A percentile compares a stretch with the other conserved stretches of the same genome.
phyloP scores from a whole-genome alignment of 78 protist genomes.

The Dictyostelium discoideum region DNA sequence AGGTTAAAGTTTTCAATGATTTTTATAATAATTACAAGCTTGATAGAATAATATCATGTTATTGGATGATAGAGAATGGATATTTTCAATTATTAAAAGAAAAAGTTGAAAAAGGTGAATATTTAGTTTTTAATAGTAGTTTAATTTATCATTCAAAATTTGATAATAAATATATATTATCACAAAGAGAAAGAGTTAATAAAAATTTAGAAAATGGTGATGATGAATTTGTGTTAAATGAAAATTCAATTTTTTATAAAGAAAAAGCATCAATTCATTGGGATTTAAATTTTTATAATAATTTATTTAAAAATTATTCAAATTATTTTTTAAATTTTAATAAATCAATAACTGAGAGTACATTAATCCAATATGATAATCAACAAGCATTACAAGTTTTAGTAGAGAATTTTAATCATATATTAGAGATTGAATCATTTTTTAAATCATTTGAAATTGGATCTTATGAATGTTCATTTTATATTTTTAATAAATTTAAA shows the following conservation, averaged over 20 bases:
- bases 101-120: neutral
- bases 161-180: neutral
- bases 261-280: neutral
- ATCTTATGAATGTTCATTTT: neutral
- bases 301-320: constrained; percentile 7
- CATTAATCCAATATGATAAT: neutral
- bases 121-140: neutral
- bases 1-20: neutral
- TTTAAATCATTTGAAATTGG: neutral
- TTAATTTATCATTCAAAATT: neutral
- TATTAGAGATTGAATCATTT: neutral
- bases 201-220: neutral
- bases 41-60: neutral
- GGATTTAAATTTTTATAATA: neutral
- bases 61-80: neutral
- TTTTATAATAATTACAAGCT: neutral
- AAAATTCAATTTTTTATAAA: neutral
- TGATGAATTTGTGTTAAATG: neutral
- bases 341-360: neutral
- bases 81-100: neutral
- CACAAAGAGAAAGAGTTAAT: neutral
- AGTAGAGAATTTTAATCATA: neutral
- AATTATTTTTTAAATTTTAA: neutral
- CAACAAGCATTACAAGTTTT: neutral
- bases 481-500: neutral